These are phyloP conservation scores for Neoboletus magnificus DNA, from an alignment of 768 basidiomycete species.

Conservation along the genomic window DNA sequence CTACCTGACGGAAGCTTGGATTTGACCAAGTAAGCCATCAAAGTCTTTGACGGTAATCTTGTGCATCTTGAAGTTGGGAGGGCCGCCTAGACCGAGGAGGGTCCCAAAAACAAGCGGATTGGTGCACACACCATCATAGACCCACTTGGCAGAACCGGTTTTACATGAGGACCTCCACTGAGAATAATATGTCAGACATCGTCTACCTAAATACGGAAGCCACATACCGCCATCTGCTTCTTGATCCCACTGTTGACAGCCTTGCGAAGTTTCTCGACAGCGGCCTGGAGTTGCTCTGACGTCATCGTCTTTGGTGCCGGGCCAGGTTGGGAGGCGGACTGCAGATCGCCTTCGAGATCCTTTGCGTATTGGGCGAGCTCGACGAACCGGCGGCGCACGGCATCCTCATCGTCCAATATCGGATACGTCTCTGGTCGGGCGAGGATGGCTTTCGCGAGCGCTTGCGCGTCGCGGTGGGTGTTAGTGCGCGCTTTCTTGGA, in stretches of 20 bases:
- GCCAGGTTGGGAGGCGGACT: conserved; percentile 13
- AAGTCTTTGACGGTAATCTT: conserved; percentile 40
- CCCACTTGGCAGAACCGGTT: conserved; percentile 43
- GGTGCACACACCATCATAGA: conserved; percentile 50
- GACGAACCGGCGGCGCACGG: conserved; percentile 26
- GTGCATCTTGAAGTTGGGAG: conserved; percentile 50
- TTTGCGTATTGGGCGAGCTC: conserved; percentile 34
- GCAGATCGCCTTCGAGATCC: conserved; percentile 30
- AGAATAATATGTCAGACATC: background rate
- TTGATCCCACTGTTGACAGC: conserved; percentile 47
- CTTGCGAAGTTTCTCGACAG: conserved; percentile 43
- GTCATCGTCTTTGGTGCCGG: conserved; percentile 33
- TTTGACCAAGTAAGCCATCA: conserved; percentile 30
- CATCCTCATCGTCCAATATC: conserved; percentile 35
- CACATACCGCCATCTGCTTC: conserved; percentile 45
- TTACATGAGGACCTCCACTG: conserved; percentile 55
- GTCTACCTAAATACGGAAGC: background rate
- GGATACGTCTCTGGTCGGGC: conserved; percentile 34
- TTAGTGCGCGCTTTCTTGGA: conserved; percentile 30
- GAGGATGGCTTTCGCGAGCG: conserved; percentile 39
- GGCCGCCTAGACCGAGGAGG: conserved; percentile 40
- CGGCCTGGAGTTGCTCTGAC: conserved; percentile 37
- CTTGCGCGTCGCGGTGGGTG: conserved; percentile 31
- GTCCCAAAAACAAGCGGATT: conserved; percentile 47
- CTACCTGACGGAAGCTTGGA: conserved; percentile 38